phyloP scores from a whole-genome alignment of 1,139 yeast genomes.

The Yamadazyma kanchanaburiensis region DNA sequence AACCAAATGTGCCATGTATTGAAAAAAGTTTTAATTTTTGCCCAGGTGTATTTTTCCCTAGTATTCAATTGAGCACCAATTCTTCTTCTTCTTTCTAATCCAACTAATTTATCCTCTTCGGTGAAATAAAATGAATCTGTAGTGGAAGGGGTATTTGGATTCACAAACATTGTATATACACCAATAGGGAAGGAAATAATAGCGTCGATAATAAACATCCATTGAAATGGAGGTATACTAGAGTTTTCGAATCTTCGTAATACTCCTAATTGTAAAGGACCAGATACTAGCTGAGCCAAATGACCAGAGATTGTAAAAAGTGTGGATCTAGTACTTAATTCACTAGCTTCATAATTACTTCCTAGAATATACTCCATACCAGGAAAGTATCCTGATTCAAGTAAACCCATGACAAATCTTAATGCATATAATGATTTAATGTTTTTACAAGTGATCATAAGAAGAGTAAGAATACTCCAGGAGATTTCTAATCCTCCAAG shows the following conservation, averaged over 20 bases:
- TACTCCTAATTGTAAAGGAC: slow-evolving; percentile 35
- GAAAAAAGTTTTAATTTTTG: slow-evolving; percentile 38
- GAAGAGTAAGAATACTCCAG: slow-evolving; percentile 57
- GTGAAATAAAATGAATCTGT: slow-evolving; percentile 37
- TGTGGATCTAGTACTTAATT: slow-evolving; percentile 41
- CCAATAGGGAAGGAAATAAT: slow-evolving; percentile 35
- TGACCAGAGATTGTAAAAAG: slow-evolving; percentile 35
- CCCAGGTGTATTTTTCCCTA: slow-evolving; percentile 39
- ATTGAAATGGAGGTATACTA: slow-evolving; percentile 29
- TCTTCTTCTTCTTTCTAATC: slow-evolving; percentile 39
- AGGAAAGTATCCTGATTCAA: slow-evolving; percentile 61
- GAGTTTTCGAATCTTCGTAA: slow-evolving; percentile 26
- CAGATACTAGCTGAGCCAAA: slow-evolving; percentile 29
- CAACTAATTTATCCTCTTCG: slow-evolving; percentile 31
- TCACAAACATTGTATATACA: slow-evolving; percentile 31
- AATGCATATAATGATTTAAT: slow-evolving; percentile 50
- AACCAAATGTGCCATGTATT: slow-evolving; percentile 48
- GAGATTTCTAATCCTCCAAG: slow-evolving; percentile 51
- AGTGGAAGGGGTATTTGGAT: slow-evolving; percentile 38
- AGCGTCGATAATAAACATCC: slow-evolving; percentile 39
- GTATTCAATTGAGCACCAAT: slow-evolving; percentile 45
- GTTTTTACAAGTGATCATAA: slow-evolving; percentile 42
- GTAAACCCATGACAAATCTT: slow-evolving; percentile 55
- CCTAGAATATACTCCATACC: slow-evolving; percentile 53
- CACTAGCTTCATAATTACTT: slow-evolving; percentile 21